Base-by-base conservation (phyloP, 768 basidiomycete species). In the Asterophora parasitica region DNA sequence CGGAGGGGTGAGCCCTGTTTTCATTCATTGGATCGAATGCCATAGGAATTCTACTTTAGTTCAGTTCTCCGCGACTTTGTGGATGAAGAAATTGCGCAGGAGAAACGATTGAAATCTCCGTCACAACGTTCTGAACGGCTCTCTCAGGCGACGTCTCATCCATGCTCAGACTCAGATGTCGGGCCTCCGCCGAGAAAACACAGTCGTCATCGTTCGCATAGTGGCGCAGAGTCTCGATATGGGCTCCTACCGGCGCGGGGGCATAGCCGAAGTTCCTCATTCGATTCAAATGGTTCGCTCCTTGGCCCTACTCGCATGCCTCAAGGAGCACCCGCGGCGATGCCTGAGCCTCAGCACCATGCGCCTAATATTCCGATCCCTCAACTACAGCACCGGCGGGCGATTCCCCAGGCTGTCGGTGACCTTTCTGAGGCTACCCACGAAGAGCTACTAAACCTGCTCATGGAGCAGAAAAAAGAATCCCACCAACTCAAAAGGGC, bases 401-500 rank as follows among this genome's bases (percentile, higher is more conserved):
- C 54, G 13, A 44, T 51, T 44, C 55, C 57, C 13, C 55, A 54
- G 15, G 52, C 41, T 23, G 46, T 53, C 49, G 37, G n/a, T 23
- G 39, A 35, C 15, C 41, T 31, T 20, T 23, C 47, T n/a, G 45
- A 49, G 9, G 16, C 48, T 17, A 45, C 64, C 38, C 51, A 58
- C 32, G 52, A 66, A 39, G 63, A 68, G 36, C 58, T 69, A 13
- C 40, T 69, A 11, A 58, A 55, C n/a, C 58, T 62, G 12, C 52
- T 71, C 12, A 51, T 62, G 34, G 63, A 66, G 15, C 61, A 67
- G 36, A 67, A 67, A 27, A 54, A 65, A 28, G 71, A 74, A 56
- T 63, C 63, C 0, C 50, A 60, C 27, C 61, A 61, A 34, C 56
- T 74, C 42, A 65, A 65, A 4, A 60, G 65, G 35, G 63, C 66